Evolutionary conservation across 208 protist species (phyloP).

Genomic region (Porcisia hertigi): DNA sequence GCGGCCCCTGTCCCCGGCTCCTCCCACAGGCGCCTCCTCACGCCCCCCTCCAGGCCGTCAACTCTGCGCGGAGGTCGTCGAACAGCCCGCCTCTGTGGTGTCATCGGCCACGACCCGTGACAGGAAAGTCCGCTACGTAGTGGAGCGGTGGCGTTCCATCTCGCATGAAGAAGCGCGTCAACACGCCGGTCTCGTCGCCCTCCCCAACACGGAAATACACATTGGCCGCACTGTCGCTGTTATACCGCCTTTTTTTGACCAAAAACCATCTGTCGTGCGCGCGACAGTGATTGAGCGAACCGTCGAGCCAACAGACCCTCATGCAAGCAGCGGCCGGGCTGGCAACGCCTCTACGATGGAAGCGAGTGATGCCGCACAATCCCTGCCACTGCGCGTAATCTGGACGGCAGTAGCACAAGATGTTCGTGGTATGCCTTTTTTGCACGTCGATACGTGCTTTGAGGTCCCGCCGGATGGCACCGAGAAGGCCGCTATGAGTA

Average conservation of each 20-base stretch:
- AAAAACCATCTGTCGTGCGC: conserved; percentile 64
- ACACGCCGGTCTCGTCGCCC: conserved; percentile 36
- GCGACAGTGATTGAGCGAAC: conserved; percentile 63
- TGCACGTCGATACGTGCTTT: conserved; percentile 64
- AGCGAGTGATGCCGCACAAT: not conserved
- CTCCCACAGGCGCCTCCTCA: not conserved
- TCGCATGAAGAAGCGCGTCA: conserved; percentile 38
- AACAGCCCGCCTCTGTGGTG: not conserved
- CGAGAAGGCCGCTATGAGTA: conserved; percentile 33
- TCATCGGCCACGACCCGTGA: conserved; percentile 1
- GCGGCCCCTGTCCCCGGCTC: conserved; percentile 9
- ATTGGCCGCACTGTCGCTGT: conserved; percentile 62
- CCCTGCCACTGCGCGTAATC: conserved; percentile 20
- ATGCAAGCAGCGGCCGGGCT: not conserved
- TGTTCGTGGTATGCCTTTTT: conserved; percentile 52
- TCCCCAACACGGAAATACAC: conserved; percentile 41
- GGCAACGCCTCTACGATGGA: not conserved
- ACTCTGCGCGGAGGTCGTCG: not conserved
- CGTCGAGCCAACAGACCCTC: conserved; percentile 4
- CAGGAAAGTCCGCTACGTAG: conserved; percentile 54
- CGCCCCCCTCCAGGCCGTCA: not conserved
- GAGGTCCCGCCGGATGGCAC: conserved; percentile 37
- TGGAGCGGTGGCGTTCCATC: conserved; percentile 61
- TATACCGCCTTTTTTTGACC: conserved; percentile 59
- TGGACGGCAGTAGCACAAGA: conserved; percentile 65